Percentiles rank a stretch among this genome's conserved stretches.
These are phyloP conservation scores for Primulina huaijiensis DNA, from an alignment of 257 asterid species.

Conservation along the genomic window DNA sequence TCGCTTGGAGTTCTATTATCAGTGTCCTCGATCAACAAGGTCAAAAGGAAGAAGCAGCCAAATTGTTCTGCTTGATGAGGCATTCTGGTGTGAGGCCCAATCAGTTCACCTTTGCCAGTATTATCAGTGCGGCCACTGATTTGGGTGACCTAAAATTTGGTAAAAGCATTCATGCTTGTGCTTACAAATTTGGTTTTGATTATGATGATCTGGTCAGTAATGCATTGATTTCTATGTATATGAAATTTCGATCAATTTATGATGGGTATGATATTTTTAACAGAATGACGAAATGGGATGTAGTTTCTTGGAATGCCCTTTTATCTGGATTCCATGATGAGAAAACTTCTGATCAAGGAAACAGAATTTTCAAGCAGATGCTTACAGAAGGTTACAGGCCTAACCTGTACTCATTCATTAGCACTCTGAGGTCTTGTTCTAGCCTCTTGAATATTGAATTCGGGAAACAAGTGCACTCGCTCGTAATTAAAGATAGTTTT, in stretches of 20 bases:
- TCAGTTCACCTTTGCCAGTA: constrained; percentile 66
- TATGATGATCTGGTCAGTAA: constrained; percentile 56
- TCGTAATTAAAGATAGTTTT: constrained; percentile 43
- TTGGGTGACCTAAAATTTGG: constrained; percentile 50
- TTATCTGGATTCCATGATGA: constrained; percentile 66
- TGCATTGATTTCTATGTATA: constrained; percentile 80
- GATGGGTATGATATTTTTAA: constrained; percentile 54
- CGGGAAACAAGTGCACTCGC: constrained; percentile 80
- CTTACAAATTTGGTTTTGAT: constrained; percentile 55
- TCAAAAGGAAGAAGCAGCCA: constrained; percentile 56
- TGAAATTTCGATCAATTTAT: constrained; percentile 49
- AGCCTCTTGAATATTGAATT: constrained; percentile 41
- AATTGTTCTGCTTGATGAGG: constrained; percentile 59
- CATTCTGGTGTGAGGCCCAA: constrained; percentile 61
- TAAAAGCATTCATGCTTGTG: constrained; percentile 74
- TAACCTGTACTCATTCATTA: constrained; percentile 60
- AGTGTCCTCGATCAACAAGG: constrained; percentile 76
- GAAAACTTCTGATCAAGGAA: constrained; percentile 54
- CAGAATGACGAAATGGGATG: constrained; percentile 48
- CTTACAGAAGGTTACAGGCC: constrained; percentile 65
- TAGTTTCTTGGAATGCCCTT: constrained; percentile 75
- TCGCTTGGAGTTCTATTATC: constrained; percentile 75
- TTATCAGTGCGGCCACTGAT: constrained; percentile 61
- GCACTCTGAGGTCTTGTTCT: constrained; percentile 64
- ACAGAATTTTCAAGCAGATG: constrained; percentile 47